Evolutionary conservation across 2,329 filamentous ascomycete genomes (phyloP).

Genomic region (Xylaria sp.): DNA sequence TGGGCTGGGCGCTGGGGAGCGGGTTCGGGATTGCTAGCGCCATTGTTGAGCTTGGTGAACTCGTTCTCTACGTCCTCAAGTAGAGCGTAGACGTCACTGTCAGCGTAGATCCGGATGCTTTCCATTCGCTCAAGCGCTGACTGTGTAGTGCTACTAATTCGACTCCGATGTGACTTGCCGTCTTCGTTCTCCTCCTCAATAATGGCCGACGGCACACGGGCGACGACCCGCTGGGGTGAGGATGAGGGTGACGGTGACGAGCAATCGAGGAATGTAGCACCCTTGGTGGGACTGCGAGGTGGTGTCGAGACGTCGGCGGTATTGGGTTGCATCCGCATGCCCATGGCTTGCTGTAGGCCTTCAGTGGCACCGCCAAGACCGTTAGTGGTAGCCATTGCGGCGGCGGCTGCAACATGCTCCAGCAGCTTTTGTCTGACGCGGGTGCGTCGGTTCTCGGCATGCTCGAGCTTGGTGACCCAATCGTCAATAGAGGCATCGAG

Average conservation of each 20-base stretch:
- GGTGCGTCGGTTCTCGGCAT: slow-evolving; percentile 80
- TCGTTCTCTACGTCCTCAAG: slow-evolving; percentile 74
- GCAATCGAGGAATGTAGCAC: slow-evolving; percentile 41
- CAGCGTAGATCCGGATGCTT: slow-evolving; percentile 75
- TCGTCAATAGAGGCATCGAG: slow-evolving; percentile 83
- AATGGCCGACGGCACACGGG: slow-evolving; percentile 67
- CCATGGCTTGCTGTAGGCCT: slow-evolving; percentile 54
- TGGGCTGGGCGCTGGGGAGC: slow-evolving; percentile 45
- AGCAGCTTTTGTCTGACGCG: slow-evolving; percentile 82
- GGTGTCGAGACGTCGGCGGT: slow-evolving; percentile 64
- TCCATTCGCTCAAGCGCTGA: slow-evolving; percentile 57
- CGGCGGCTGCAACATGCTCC: slow-evolving; percentile 81
- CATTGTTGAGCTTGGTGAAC: slow-evolving; percentile 61
- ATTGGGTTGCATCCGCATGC: slow-evolving; percentile 51
- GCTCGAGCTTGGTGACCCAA: slow-evolving; percentile 83
- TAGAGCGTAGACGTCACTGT: slow-evolving; percentile 73
- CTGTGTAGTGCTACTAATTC: slow-evolving; percentile 44
- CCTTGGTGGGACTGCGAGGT: slow-evolving; percentile 68
- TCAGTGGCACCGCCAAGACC: slow-evolving; percentile 53
- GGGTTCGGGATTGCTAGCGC: slow-evolving; percentile 38
- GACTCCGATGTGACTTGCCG: slow-evolving; percentile 38
- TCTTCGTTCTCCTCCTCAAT: slow-evolving; percentile 62
- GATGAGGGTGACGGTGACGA: slow-evolving; percentile 55
- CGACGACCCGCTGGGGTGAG: slow-evolving; percentile 63
- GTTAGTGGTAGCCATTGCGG: slow-evolving; percentile 59